These are phyloP conservation scores for Botryosphaeria agaves DNA, from an alignment of 2,329 filamentous ascomycete genomes.

Conservation along the genomic window DNA sequence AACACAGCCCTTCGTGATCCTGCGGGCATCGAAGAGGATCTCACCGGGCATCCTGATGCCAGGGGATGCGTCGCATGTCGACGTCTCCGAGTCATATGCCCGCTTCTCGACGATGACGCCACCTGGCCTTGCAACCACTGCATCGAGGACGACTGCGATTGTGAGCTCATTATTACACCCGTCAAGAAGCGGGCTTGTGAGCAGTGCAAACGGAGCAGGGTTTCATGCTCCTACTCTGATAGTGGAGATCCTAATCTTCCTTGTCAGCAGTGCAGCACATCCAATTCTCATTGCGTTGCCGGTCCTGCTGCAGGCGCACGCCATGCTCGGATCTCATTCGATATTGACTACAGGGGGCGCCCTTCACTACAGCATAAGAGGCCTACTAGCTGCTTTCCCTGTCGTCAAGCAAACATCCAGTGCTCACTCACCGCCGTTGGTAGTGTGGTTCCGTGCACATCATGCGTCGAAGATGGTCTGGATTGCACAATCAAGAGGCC, in stretches of 20 bases:
- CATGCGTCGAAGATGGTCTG: constrained; percentile 4
- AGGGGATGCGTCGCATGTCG: constrained; percentile 16
- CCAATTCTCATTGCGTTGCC: constrained; percentile 16
- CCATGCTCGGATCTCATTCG: constrained; percentile 7
- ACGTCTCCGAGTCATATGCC: constrained; percentile 12
- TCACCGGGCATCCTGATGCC: constrained; percentile 9
- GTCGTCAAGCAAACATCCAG: constrained; percentile 4
- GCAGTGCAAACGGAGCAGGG: constrained; percentile 12
- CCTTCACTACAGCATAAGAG: constrained; percentile 1
- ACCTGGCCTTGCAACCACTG: constrained; percentile 21
- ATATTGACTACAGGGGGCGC: constrained; percentile 6
- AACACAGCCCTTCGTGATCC: not conserved
- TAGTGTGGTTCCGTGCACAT: constrained; percentile 6
- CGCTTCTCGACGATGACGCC: constrained; percentile 14
- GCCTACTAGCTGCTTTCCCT: constrained; percentile 9
- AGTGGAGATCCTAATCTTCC: constrained; percentile 10
- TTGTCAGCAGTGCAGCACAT: constrained; percentile 15
- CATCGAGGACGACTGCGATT: constrained; percentile 13
- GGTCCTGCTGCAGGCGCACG: constrained; percentile 15
- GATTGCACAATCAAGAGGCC: constrained; percentile 5
- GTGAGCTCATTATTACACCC: constrained; percentile 17
- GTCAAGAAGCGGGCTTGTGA: constrained; percentile 17
- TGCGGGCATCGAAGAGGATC: constrained; percentile 1
- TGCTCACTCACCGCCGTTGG: constrained; percentile 4
- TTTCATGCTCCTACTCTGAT: constrained; percentile 17